Evolutionary conservation across 805 yeast genomes (phyloP), one percentile per base, ranked within the genome.

Genomic region (Candida quercuum): DNA sequence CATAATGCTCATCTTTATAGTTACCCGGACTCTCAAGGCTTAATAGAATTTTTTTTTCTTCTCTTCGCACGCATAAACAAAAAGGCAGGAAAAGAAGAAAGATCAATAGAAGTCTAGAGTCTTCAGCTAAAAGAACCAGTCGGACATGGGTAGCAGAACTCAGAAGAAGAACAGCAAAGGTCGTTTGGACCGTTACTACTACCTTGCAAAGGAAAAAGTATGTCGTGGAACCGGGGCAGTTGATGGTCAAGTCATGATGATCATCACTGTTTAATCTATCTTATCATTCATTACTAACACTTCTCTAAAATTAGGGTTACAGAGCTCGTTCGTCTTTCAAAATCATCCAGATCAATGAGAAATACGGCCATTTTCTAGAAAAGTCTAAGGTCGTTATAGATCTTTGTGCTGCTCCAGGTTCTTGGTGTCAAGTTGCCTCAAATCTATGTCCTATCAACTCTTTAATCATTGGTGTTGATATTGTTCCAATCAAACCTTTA

Each of bases 391-490:
- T 93, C 30, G 96, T 93, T 31, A 86, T 93, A 36, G 99, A 93
- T 74, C 71, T 93, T 52, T 93, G 99, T 81, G 98, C 98, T 37
- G 99, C 99, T 10, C 98, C 98, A 29, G 99, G 99, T 40, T 87
- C 97, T 4, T 93, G 99, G 99, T 93, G 99, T 74, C 99, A 93
- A 67, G 98, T 93, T 31, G 99, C 99, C 1, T 79, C 95, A 1
- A 85, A 88, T 43, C 63, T 87, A 37, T 88, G 98, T 65, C 98
- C 99, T 2, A 71, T 88, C 1, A 87, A 88, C 61, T 86, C 97
- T 1, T 72, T 93, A 49, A 93, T 93, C 54, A 87, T 93, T 38
- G 99, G 99, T 63, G 99, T 93, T n/a, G 99, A 93, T 74, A 82
- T 93, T 54, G 98, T 89, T 24, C 97, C 97, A 14, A 93, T 93